phyloP scores from a whole-genome alignment of 225 moss, liverwort and hornwort genomes.

The Physcomitrium patens region DNA sequence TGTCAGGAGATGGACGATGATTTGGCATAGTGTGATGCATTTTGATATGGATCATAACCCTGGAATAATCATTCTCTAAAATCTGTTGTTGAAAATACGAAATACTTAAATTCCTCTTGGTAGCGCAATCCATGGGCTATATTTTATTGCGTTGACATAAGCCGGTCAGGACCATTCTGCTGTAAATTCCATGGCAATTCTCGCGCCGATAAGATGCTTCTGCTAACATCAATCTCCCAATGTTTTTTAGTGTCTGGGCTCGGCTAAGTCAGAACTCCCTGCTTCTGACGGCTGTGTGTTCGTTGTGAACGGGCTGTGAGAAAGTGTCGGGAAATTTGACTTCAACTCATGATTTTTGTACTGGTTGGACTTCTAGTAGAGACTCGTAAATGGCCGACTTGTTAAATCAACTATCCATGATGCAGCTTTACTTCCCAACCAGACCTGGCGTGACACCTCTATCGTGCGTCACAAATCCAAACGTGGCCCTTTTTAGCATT shows the following conservation, averaged over 20 bases:
- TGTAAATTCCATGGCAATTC: conserved; percentile 65
- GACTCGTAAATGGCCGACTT: conserved; percentile 2
- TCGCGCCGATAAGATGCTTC: conserved; percentile 63
- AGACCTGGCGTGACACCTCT: conserved; percentile 48
- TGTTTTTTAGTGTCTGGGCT: not conserved
- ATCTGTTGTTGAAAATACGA: conserved; percentile 63
- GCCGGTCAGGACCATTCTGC: conserved; percentile 58
- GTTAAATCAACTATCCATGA: not conserved
- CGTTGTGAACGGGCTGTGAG: not conserved
- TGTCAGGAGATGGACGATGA: conserved; percentile 26
- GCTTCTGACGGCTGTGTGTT: not conserved
- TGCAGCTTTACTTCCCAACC: conserved; percentile 72
- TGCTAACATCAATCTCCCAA: not conserved
- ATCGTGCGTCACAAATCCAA: conserved; percentile 40
- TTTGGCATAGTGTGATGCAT: not conserved
- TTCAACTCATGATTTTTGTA: not conserved
- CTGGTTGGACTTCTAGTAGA: not conserved
- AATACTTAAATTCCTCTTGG: conserved; percentile 68
- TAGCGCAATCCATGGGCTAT: conserved; percentile 91
- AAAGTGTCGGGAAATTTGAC: not conserved
- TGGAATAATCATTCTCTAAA: conserved; percentile 34
- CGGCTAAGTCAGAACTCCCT: not conserved
- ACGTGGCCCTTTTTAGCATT: conserved; percentile 64
- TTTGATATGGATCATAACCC: no score
- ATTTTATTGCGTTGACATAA: conserved; percentile 72